These are phyloP conservation scores for Chaetomiaceae sp. DNA, from an alignment of 2,329 filamentous ascomycete genomes.

Conservation along the genomic window DNA sequence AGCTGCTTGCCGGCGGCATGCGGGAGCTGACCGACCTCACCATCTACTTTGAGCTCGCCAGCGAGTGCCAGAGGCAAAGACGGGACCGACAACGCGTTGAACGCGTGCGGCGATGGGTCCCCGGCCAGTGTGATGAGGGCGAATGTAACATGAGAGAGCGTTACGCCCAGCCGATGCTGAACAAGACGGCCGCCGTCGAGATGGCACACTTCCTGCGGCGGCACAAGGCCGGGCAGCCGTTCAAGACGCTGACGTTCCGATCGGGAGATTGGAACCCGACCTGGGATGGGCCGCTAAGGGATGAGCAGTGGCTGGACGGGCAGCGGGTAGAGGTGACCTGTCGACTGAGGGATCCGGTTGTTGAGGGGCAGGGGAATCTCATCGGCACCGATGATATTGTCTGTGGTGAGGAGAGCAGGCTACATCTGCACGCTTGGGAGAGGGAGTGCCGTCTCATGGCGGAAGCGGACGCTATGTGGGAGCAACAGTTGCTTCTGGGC, in stretches of 20 bases:
- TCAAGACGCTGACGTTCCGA: not conserved
- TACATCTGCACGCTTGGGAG: not conserved
- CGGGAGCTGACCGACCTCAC: slow-evolving; percentile 9
- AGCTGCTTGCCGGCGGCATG: not conserved
- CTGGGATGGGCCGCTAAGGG: not conserved
- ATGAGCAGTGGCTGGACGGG: not conserved
- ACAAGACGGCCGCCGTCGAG: not conserved
- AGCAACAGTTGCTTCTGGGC: no score
- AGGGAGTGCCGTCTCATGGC: not conserved
- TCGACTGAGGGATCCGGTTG: no score
- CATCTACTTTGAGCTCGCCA: slow-evolving; percentile 6
- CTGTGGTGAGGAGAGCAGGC: not conserved
- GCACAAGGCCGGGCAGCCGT: not conserved
- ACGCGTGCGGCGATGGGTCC: no score
- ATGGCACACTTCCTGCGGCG: not conserved
- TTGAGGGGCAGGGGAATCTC: no score
- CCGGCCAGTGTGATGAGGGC: no score
- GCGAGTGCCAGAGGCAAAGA: slow-evolving; percentile 1
- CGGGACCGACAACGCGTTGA: not conserved
- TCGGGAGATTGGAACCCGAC: not conserved
- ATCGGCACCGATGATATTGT: not conserved
- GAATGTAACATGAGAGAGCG: not conserved
- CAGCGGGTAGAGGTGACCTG: not conserved
- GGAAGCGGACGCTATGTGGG: not conserved
- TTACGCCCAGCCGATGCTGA: not conserved